phyloP scores from a whole-genome alignment of 371 early-diverging fungal species.

The Mucor indicus region DNA sequence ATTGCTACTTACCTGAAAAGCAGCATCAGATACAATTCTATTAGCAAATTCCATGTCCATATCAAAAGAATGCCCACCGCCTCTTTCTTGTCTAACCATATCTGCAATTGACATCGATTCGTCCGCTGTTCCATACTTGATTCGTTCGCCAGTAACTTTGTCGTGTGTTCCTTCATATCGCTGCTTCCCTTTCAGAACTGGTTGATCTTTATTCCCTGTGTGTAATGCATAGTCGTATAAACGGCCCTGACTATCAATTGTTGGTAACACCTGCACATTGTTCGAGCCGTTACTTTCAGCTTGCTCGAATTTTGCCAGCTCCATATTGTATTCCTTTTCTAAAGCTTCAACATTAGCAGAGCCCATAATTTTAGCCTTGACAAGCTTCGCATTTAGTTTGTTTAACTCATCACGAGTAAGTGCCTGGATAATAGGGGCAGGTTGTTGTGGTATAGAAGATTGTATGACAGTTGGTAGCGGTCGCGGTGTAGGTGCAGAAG shows the following conservation, averaged over 20 bases:
- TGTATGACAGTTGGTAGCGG: background rate
- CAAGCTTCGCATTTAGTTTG: constrained; percentile 76
- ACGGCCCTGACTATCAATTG: constrained; percentile 63
- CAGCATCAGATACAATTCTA: constrained; percentile 73
- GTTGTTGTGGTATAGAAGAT: background rate
- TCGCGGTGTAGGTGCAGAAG: background rate
- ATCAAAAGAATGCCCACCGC: constrained; percentile 41
- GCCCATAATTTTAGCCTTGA: constrained; percentile 79
- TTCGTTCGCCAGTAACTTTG: constrained; percentile 51
- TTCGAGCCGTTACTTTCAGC: constrained; percentile 8
- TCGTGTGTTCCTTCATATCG: constrained; percentile 54
- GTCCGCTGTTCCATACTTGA: constrained; percentile 58
- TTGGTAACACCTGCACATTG: constrained; percentile 53
- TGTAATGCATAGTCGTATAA: constrained; percentile 46
- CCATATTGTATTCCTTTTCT: constrained; percentile 67
- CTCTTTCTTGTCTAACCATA: constrained; percentile 66
- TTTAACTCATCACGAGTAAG: constrained; percentile 75
- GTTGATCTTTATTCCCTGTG: background rate
- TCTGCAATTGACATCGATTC: constrained; percentile 57
- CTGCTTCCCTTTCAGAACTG: constrained; percentile 43
- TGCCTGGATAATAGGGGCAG: constrained; percentile 16
- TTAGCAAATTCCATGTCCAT: constrained; percentile 74
- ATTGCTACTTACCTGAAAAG: constrained; percentile 44
- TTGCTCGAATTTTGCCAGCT: constrained; percentile 37
- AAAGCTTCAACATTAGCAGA: constrained; percentile 61